Base-by-base conservation (phyloP, 805 yeast genomes). In the Maudiozyma bulderi region DNA sequence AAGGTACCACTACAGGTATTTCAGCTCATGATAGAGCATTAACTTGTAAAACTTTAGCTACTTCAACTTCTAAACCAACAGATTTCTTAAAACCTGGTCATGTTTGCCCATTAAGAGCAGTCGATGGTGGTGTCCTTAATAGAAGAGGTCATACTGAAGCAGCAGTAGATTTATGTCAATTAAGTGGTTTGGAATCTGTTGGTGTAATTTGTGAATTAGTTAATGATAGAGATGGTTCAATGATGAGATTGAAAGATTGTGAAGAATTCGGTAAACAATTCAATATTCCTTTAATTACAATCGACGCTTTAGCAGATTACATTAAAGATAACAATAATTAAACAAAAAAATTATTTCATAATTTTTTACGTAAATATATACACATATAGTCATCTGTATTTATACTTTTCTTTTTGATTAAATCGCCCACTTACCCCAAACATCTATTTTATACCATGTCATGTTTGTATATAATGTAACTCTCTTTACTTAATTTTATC, bases 71-170 rank as follows among this genome's bases (percentile, higher is more conserved):
- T 8, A 72, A 69, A 40, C 75, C 95, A 0, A 69, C 56, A 0
- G 90, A 86, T 50, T 86, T 93, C 62, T 71, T 86, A 62, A 80
- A 85, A 58, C 99, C 99, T 1, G 99, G 99, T 14, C 99, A 93
- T 62, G 72, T 93, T 30, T 79, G 91, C 55, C 99, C 99, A 4
- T 74, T 93, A 58, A 77, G 98, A 58, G 98, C 98, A 3, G 84
- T 76, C 26, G 85, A 85, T 26, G 96, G 96, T 0, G 82, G 95
- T 49, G 80, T 93, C 50, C 71, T 81, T 48, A 71, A 72, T 43
- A 84, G 99, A 73, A 74, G 86, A 50, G 99, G 99, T 13, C 99
- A 93, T 64, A 93, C 99, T 13, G 99, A 93, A 70, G 97, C 99
- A 14, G 90, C 88, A 33, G 95, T 93, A 11, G 95, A 91, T 61